A percentile compares a stretch with the other conserved stretches of the same genome.
phyloP scores from a whole-genome alignment of 2,329 filamentous ascomycete genomes.

The Cercospora sesami region DNA sequence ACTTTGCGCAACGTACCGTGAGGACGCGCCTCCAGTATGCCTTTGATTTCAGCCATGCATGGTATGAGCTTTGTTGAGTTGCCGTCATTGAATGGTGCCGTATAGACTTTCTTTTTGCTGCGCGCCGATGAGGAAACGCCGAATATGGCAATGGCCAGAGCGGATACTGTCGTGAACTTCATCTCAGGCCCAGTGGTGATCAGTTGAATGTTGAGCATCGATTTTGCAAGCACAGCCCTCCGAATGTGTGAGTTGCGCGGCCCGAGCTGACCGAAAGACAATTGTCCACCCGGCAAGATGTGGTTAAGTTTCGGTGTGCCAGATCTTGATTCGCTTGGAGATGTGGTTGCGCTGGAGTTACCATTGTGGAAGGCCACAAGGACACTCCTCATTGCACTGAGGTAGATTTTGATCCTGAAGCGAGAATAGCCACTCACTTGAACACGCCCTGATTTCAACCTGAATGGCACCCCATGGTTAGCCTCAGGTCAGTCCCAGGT shows the following conservation, averaged over 20 bases:
- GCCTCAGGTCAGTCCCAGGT: not conserved
- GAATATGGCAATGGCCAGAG: not conserved
- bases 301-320: not conserved
- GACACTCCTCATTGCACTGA: not conserved
- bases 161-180: not conserved
- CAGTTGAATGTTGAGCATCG: not conserved
- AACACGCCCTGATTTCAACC: not conserved
- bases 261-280: not conserved
- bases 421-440: not conserved
- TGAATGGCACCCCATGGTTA: not conserved
- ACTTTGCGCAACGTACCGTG: not conserved
- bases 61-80: not conserved
- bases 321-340: not conserved
- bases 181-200: not conserved
- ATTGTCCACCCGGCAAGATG: not conserved
- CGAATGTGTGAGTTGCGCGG: not conserved
- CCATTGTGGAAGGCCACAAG: not conserved
- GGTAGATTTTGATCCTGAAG: accelerated
- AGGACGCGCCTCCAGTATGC: not conserved
- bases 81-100: not conserved
- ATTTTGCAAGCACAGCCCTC: not conserved
- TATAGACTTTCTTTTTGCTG: not conserved
- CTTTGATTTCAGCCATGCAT: not conserved
- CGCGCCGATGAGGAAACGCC: not conserved
- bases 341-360: not conserved